Evolutionary conservation across 2,329 filamentous ascomycete genomes (phyloP).

Genomic region (Rhytidhysteron rufulum): DNA sequence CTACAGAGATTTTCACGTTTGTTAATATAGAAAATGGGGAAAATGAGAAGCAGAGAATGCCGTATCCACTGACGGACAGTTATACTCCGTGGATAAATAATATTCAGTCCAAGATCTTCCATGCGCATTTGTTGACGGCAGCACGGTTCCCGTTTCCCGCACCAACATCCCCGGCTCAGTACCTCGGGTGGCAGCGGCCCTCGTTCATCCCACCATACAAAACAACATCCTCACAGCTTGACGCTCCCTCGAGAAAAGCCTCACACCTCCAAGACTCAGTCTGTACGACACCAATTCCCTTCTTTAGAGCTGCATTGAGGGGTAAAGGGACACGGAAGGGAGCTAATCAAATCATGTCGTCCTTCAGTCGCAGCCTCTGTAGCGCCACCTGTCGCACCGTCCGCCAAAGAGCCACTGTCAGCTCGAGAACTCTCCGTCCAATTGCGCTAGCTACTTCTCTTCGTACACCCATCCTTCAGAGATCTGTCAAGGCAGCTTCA

Average conservation of each 20-base stretch:
- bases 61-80: too few species aligned
- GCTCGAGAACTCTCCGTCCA: conserved; percentile 34
- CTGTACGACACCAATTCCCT: conserved; percentile 30
- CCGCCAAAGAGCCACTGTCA: conserved; percentile 29
- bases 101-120: too few species aligned
- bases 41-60: too few species aligned
- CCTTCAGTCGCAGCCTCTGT: conserved; percentile 40
- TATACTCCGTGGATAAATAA: too few species aligned
- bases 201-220: too few species aligned
- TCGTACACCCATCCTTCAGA: conserved; percentile 18
- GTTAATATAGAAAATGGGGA: too few species aligned
- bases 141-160: neutral
- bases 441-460: conserved; percentile 27
- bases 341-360: conserved; percentile 39
- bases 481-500: conserved; percentile 20
- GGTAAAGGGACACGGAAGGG: conserved; percentile 25
- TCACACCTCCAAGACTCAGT: conserved; percentile 14
- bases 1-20: too few species aligned
- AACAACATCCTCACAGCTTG: neutral
- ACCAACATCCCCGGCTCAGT: neutral
- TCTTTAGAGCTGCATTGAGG: conserved; percentile 27
- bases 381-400: conserved; percentile 35
- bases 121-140: too few species aligned
- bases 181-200: neutral
- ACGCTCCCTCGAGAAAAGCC: neutral